Base-by-base conservation (phyloP, 331 rosid species). In the Acacia concinna region DNA sequence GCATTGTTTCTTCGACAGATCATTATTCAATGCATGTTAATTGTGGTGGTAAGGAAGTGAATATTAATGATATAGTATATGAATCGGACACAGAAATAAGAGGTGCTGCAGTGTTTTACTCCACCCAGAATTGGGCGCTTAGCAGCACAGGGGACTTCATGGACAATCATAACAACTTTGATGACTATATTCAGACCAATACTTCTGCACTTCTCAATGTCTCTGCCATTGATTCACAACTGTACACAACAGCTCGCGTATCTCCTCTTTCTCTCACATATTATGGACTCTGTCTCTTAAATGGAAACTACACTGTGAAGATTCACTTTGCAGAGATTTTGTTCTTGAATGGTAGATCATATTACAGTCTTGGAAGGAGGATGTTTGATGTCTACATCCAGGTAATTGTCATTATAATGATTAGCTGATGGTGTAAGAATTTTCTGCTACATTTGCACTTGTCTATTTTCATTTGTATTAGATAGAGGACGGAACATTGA, bases 311-410 rank as follows among this genome's bases (percentile, higher is more conserved):
- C 81, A 89, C 88, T 4, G 86, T 92, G 23, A 84, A 57, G 27
- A 97, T 94, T 81, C 97, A 94, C 89, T 94, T 94, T 85, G 96
- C 98, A 9, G 97, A 94, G 86, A 94, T 94, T 41, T 69, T 85
- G 76, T 94, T 87, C 81, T 81, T 86, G 41, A 81, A 87, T 70
- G 94, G 84, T 51, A 81, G 68, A 23, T 79, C 98, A 57, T 86
- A 87, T 70, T 70, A 79, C 80, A 15, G 68, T 30, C 68, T 62
- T 62, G 68, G 68, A 20, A 62, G 68, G 41, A 32, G 68, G 40
- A 62, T 94, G 35, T 94, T 94, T 41, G 93, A 94, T 72, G 91
- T 94, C 80, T 90, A 92, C 88, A 81, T 92, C 73, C 98, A 94
- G 97, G 98, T 94, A 87, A 64, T 56, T 71, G 15, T 35, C 63